These are phyloP conservation scores for Paragyromitra xinjiangensis DNA, from an alignment of 495 filamentous ascomycete genomes.

Conservation along the genomic window DNA sequence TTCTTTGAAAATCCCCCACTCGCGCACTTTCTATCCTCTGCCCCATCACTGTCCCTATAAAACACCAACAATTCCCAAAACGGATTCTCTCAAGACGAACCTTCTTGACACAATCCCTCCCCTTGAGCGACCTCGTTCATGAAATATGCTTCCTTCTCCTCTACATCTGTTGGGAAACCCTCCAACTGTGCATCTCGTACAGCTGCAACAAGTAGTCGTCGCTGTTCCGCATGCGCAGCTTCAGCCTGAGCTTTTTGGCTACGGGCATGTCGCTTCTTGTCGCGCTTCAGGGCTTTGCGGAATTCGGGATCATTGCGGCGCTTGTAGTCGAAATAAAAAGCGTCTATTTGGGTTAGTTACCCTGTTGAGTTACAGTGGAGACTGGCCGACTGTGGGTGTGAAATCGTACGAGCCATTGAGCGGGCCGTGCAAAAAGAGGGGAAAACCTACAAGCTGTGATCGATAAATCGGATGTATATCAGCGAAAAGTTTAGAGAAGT, in stretches of 20 bases:
- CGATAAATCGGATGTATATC: constrained; percentile 25
- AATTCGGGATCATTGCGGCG: constrained; percentile 87
- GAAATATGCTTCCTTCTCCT: constrained; percentile 93
- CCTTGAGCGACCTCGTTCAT: constrained; percentile 91
- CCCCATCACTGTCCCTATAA: background rate
- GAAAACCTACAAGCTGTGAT: constrained; percentile 46
- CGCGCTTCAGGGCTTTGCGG: constrained; percentile 81
- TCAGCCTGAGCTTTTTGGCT: constrained; percentile 80
- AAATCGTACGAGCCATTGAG: background rate
- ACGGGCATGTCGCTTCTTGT: constrained; percentile 77
- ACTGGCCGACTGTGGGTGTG: background rate
- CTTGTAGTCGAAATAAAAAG: constrained; percentile 93
- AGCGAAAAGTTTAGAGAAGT: constrained; percentile 6
- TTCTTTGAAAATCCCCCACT: background rate
- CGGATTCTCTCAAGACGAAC: constrained; percentile 61
- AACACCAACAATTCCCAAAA: background rate
- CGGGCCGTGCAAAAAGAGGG: background rate
- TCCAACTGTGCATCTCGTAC: constrained; percentile 83
- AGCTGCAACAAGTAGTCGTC: constrained; percentile 72
- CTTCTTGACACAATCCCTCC: constrained; percentile 76
- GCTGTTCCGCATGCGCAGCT: constrained; percentile 72
- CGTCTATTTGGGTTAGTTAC: constrained; percentile 64
- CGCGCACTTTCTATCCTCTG: background rate
- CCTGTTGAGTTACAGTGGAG: constrained; percentile 58
- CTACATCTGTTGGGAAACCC: constrained; percentile 87